phyloP scores from a whole-genome alignment of 192 early-diverging fungal species.

The Phycomyces blakesleeanus region DNA sequence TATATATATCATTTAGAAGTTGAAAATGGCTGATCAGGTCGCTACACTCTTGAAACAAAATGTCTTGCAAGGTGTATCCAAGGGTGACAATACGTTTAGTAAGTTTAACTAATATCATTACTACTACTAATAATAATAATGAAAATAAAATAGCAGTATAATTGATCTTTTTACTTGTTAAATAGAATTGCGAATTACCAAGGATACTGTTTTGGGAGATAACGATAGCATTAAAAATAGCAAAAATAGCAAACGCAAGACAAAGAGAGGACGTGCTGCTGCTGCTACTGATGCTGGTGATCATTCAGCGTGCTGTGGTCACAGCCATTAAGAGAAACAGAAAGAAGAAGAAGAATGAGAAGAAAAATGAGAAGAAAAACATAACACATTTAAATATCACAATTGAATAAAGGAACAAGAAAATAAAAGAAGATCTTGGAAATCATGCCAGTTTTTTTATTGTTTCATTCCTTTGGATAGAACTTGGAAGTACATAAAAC shows the following conservation, averaged over 20 bases:
- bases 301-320: not conserved
- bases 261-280: slow-evolving; percentile 1
- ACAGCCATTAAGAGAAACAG: not conserved
- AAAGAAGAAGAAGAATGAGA: too few species aligned
- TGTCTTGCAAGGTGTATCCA: slow-evolving; percentile 24
- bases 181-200: slow-evolving; percentile 25
- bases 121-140: too few species aligned
- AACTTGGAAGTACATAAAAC: too few species aligned
- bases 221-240: slow-evolving; percentile 32
- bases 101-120: too few species aligned
- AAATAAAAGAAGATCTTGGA: too few species aligned
- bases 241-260: slow-evolving; percentile 25
- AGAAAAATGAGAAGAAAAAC: too few species aligned
- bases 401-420: too few species aligned
- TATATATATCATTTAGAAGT: slow-evolving; percentile 23
- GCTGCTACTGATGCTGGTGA: not conserved
- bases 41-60: slow-evolving; percentile 23
- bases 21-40: slow-evolving; percentile 25
- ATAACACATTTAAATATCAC: too few species aligned
- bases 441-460: too few species aligned
- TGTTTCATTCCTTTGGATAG: too few species aligned
- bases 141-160: not conserved
- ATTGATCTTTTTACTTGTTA: not conserved
- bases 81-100: slow-evolving; percentile 20
- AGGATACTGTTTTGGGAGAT: slow-evolving; percentile 33